phyloP scores from a whole-genome alignment of 192 early-diverging fungal species.

The Piromyces sp. region DNA sequence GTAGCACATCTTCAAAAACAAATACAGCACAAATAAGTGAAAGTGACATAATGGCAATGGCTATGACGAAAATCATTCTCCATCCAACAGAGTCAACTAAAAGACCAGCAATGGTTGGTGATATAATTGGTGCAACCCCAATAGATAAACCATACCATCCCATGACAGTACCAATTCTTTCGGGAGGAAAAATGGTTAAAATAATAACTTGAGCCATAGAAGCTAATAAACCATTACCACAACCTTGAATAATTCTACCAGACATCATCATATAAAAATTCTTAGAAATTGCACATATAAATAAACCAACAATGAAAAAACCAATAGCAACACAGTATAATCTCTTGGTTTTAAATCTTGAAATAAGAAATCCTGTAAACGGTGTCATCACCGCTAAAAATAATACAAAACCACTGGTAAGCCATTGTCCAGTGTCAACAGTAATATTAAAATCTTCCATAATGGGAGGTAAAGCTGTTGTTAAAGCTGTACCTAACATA shows the following conservation, averaged over 20 bases:
- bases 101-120: neutral
- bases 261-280: neutral
- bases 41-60: neutral
- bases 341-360: neutral
- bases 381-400: neutral
- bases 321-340: neutral
- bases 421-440: neutral
- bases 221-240: neutral
- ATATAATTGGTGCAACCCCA: neutral
- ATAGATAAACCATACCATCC: neutral
- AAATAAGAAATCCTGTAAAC: neutral
- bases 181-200: neutral
- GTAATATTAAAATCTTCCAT: neutral
- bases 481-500: neutral
- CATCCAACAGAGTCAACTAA: neutral
- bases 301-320: neutral
- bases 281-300: neutral
- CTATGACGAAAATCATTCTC: neutral
- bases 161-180: neutral
- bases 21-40: neutral
- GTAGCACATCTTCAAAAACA: neutral
- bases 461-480: neutral
- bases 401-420: neutral
- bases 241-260: neutral
- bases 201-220: neutral